A percentile compares a stretch with the other conserved stretches of the same genome.
These are phyloP conservation scores for Pisolithus tinctorius DNA, from an alignment of 768 basidiomycete genomes.

Conservation along the genomic window DNA sequence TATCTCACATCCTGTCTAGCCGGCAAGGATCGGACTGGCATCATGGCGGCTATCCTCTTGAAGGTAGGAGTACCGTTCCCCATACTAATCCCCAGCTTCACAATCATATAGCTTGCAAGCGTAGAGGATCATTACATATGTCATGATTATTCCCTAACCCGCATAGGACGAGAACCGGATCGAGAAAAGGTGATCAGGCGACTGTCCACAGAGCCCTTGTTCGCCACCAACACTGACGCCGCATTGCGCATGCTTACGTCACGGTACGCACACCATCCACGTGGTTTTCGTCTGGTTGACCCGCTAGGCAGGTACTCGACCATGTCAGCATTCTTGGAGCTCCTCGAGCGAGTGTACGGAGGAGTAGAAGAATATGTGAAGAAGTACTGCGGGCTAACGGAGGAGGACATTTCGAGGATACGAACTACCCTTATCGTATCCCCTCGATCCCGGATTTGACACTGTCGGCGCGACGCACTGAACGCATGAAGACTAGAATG, in stretches of 20 bases:
- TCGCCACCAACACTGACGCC: slow-evolving; percentile 65
- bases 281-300: neutral
- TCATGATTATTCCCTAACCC: slow-evolving; percentile 69
- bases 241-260: slow-evolving; percentile 82
- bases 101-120: slow-evolving; percentile 53
- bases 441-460: slow-evolving; percentile 26
- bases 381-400: slow-evolving; percentile 47
- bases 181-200: slow-evolving; percentile 64
- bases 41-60: slow-evolving; percentile 66
- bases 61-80: slow-evolving; percentile 37
- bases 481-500: neutral
- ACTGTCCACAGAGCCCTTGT: slow-evolving; percentile 63
- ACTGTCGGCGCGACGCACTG: neutral
- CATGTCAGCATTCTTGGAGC: slow-evolving; percentile 63
- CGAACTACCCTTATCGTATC: slow-evolving; percentile 47
- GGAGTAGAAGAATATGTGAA: slow-evolving; percentile 61
- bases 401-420: slow-evolving; percentile 57
- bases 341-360: slow-evolving; percentile 59
- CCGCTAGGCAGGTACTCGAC: slow-evolving; percentile 51
- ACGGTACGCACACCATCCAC: slow-evolving; percentile 39
- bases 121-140: slow-evolving; percentile 60
- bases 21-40: slow-evolving; percentile 79
- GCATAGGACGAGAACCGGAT: slow-evolving; percentile 74
- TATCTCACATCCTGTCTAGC: slow-evolving; percentile 30
- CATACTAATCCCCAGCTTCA: neutral